These are phyloP conservation scores for Rosa persica DNA, from an alignment of 306 rosid species.

Conservation along the genomic window DNA sequence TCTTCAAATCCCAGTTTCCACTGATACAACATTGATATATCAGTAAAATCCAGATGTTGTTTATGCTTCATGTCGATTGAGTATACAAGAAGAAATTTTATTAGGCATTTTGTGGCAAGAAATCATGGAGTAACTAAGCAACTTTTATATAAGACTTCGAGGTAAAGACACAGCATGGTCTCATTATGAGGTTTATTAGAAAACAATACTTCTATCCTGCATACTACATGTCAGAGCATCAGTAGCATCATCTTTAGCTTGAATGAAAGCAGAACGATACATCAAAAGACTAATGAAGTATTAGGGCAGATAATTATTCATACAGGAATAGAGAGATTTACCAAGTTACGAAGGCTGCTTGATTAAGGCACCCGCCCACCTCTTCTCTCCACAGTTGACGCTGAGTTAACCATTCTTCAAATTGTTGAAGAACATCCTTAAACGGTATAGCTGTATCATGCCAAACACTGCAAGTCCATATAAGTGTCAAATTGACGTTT, in stretches of 20 bases:
- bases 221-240: background rate
- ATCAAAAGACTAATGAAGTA: background rate
- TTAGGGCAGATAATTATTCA: background rate
- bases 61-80: background rate
- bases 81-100: background rate
- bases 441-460: constrained; percentile 87
- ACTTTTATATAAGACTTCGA: background rate
- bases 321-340: constrained; percentile 25
- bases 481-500: constrained; percentile 10
- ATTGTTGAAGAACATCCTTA: constrained; percentile 70
- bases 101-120: background rate
- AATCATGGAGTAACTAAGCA: background rate
- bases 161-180: background rate
- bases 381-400: constrained; percentile 58
- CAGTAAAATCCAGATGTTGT: constrained; percentile 13
- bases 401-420: constrained; percentile 73
- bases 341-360: constrained; percentile 92
- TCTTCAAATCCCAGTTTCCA: constrained; percentile 98
- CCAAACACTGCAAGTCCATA: constrained; percentile 66
- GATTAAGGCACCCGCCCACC: constrained; percentile 48
- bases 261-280: background rate
- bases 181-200: background rate
- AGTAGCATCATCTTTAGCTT: background rate
- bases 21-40: constrained; percentile 36
- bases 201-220: background rate